Base-by-base conservation (phyloP, 2,329 filamentous ascomycete species). In the Aspergillus phoenicis region DNA sequence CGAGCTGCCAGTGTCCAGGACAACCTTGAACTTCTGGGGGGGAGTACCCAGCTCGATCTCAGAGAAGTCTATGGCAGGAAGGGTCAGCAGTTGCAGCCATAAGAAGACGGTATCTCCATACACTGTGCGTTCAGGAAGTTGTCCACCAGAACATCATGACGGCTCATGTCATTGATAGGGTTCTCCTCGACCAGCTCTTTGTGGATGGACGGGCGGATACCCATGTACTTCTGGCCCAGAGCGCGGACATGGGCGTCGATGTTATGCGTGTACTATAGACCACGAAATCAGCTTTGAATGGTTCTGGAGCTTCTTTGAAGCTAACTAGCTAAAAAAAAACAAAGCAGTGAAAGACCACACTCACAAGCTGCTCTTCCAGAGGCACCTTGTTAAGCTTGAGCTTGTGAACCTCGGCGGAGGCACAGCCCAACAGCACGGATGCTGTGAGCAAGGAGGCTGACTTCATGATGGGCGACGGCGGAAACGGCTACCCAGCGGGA, bases 121-220 rank as follows among this genome's bases (percentile, higher is more conserved):
- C 93, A 99, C 82, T 99, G 95, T 62, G 95, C 95, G 75, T 99
- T 99, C 83, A 98, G 83, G 83, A 97, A 99, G 88, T 99, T 99
- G 81, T 88, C 91, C 71, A 99, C 89, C 61, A 94, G 91, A 45
- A 99, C 90, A 60, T 89, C 87, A 80, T 98, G 94, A 62, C 82
- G 81, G 61, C 86, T 83, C 66, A 90, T 85, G 59, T 83, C 79
- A 68, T 89, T 83, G 73, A 91, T 80, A 56, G 88, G 85, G 60
- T 87, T 85, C 70, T 90, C 86, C 76, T 88, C 89, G 84, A 97
- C 96, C 78, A 96, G 88, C 68, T 93, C 86, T 73, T 84, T 81
- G 70, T 92, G 89, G 66, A 79, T 78, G 68, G 89, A 82, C 52
- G 90, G 89, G 69, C 90, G 88, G 71, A 88, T 78, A 67, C 93